phyloP scores from a whole-genome alignment of 352 stramenopile genomes.

The Phytophthora foliorum region DNA sequence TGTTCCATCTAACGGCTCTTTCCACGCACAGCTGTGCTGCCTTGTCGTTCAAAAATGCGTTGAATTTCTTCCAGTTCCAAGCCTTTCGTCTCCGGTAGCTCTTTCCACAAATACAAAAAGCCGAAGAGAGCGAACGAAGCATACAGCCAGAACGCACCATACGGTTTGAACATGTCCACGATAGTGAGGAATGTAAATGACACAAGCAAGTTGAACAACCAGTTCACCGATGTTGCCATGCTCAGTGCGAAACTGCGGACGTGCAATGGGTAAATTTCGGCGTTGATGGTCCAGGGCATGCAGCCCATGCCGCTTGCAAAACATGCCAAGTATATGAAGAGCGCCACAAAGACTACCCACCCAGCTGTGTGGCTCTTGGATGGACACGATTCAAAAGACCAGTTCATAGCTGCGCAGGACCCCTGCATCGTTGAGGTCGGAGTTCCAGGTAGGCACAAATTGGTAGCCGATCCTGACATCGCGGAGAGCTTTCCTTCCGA shows the following conservation, averaged over 20 bases:
- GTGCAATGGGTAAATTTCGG: constrained; percentile 95
- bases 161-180: constrained; percentile 62
- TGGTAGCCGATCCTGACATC: constrained; percentile 5
- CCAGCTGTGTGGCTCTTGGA: constrained; percentile 48
- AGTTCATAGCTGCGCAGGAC: constrained; percentile 39
- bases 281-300: constrained; percentile 96
- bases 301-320: constrained; percentile 89
- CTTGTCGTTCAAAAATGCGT: constrained; percentile 70
- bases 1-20: constrained; percentile 1
- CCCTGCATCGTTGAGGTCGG: constrained; percentile 17
- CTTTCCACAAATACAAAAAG: constrained; percentile 78
- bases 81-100: constrained; percentile 95
- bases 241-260: constrained; percentile 91
- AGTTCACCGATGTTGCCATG: constrained; percentile 93
- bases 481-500: constrained; percentile 20
- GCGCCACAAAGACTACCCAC: constrained; percentile 64
- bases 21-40: neutral
- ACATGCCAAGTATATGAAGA: constrained; percentile 83
- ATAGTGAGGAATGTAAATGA: constrained; percentile 95
- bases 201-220: constrained; percentile 93
- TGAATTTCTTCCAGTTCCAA: constrained; percentile 95
- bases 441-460: constrained; percentile 45
- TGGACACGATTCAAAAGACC: constrained; percentile 65
- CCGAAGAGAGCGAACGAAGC: constrained; percentile 78
- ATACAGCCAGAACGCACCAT: constrained; percentile 95